A percentile compares a stretch with the other conserved stretches of the same genome.
phyloP scores from a whole-genome alignment of 352 stramenopile species.

The Phytophthora ohioensis region DNA sequence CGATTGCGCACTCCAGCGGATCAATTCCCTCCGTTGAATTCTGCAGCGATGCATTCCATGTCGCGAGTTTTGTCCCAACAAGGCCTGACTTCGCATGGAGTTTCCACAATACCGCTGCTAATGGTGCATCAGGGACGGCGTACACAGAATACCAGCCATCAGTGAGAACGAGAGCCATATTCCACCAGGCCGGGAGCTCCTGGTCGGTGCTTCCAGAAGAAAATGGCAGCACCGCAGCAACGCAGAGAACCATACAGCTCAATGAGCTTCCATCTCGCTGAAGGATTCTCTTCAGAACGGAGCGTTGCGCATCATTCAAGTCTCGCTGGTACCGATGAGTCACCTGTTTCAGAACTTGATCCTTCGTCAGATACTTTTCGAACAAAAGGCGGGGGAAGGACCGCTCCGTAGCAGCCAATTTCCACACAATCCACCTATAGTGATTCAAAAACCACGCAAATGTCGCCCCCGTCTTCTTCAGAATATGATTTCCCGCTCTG shows the following conservation, averaged over 20 bases:
- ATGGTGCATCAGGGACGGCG: conserved; percentile 53
- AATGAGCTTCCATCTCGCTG: conserved; percentile 68
- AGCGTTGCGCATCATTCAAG: conserved; percentile 56
- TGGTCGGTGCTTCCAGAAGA: conserved; percentile 43
- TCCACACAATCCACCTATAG: conserved; percentile 81
- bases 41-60: conserved; percentile 73
- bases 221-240: conserved; percentile 64
- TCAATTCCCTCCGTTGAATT: conserved; percentile 74
- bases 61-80: conserved; percentile 69
- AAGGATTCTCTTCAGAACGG: conserved; percentile 76
- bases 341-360: conserved; percentile 69
- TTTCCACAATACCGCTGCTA: conserved; percentile 61
- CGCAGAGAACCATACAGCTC: conserved; percentile 73
- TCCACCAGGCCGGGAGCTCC: conserved; percentile 60
- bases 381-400: conserved; percentile 58
- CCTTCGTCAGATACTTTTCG: conserved; percentile 64
- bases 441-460: conserved; percentile 76
- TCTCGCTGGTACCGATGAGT: conserved; percentile 62
- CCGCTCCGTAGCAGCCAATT: conserved; percentile 66
- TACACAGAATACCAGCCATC: conserved; percentile 83
- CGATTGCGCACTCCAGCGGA: conserved; percentile 68
- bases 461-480: conserved; percentile 44
- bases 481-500: conserved; percentile 36
- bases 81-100: conserved; percentile 45
- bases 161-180: conserved; percentile 68